Evolutionary conservation across 495 filamentous ascomycete species (phyloP).

Genomic region (Rhypophila decipiens): DNA sequence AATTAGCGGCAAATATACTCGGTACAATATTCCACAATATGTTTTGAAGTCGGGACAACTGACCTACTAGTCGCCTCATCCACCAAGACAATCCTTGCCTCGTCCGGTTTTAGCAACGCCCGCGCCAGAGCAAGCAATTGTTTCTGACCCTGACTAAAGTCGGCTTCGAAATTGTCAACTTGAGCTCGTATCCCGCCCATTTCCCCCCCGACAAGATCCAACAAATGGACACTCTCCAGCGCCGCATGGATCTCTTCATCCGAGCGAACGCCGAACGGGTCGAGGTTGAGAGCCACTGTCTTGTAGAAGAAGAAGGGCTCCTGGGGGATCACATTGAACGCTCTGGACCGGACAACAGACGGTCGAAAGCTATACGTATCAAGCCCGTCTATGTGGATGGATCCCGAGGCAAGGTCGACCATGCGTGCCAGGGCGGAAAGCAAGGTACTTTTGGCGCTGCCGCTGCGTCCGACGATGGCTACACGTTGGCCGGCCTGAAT

Average conservation of each 20-base stretch:
- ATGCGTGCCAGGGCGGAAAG: constrained; percentile 84
- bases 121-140: constrained; percentile 59
- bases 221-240: constrained; percentile 41
- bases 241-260: constrained; percentile 35
- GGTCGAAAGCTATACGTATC: constrained; percentile 64
- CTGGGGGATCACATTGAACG: constrained; percentile 30
- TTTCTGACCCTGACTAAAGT: constrained; percentile 48
- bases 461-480: constrained; percentile 12
- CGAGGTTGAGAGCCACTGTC: constrained; percentile 31
- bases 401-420: constrained; percentile 68
- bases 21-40: too few relatives aligned
- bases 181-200: too few relatives aligned
- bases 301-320: constrained; percentile 49
- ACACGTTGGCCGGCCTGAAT: constrained; percentile 10
- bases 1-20: too few relatives aligned
- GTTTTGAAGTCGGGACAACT: too few relatives aligned
- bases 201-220: constrained; percentile 36
- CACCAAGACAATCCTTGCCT: constrained; percentile 19
- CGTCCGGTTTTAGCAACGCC: constrained; percentile 40
- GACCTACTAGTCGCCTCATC: constrained; percentile 28
- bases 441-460: constrained; percentile 73
- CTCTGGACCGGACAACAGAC: constrained; percentile 6
- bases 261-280: constrained; percentile 19
- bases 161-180: constrained; percentile 40
- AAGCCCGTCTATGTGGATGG: constrained; percentile 73